These are phyloP conservation scores for Venturia nashicola DNA, from an alignment of 2,329 filamentous ascomycete species.

Conservation along the genomic window DNA sequence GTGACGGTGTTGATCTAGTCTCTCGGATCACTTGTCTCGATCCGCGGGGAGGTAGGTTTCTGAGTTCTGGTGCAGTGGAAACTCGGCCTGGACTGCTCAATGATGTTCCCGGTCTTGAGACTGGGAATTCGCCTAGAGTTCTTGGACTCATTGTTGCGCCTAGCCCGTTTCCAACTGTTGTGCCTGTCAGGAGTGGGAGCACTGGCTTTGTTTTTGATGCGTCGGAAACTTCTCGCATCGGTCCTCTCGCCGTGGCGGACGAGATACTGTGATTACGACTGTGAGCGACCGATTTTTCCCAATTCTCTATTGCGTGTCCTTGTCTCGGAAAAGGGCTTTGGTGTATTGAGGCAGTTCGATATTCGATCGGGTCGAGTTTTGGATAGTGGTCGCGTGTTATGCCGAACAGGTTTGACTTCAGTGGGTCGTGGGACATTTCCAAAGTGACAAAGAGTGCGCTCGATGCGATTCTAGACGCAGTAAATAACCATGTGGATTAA, in stretches of 20 bases:
- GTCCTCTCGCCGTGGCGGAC: background rate
- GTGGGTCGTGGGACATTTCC: slow-evolving; percentile 2
- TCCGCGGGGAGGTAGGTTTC: background rate
- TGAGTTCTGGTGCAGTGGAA: background rate
- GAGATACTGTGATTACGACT: background rate
- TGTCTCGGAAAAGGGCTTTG: background rate
- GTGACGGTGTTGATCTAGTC: background rate
- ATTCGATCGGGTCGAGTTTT: background rate
- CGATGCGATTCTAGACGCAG: background rate
- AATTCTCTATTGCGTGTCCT: background rate
- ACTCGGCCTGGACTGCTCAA: background rate
- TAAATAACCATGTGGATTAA: background rate
- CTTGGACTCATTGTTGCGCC: background rate
- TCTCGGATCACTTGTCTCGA: background rate
- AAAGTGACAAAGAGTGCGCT: slow-evolving; percentile 5
- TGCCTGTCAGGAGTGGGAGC: background rate
- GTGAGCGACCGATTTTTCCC: background rate
- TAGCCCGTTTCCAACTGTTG: background rate
- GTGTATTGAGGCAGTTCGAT: background rate
- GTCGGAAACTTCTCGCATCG: background rate
- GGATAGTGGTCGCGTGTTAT: background rate
- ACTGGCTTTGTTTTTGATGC: background rate
- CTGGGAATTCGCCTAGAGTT: background rate
- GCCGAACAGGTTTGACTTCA: slow-evolving; percentile 5
- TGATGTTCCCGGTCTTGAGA: background rate